These are phyloP conservation scores for Oryza nivara DNA, from an alignment of 176 grass and related monocot genomes.

Conservation along the genomic window DNA sequence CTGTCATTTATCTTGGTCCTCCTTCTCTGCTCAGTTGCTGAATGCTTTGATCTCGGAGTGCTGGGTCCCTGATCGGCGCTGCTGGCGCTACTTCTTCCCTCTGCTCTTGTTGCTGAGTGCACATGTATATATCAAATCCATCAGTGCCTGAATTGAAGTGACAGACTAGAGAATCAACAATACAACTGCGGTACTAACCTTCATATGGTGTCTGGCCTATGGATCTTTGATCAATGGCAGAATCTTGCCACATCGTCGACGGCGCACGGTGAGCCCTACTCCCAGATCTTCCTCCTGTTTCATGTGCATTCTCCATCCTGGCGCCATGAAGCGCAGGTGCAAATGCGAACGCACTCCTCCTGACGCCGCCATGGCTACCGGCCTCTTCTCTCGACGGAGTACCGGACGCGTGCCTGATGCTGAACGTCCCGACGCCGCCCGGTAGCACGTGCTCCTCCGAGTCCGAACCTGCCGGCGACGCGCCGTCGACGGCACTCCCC, in stretches of 20 bases:
- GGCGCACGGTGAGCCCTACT: slow-evolving; percentile 32
- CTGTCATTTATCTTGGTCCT: slow-evolving; percentile 99
- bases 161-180: neutral
- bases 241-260: slow-evolving; percentile 57
- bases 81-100: slow-evolving; percentile 73
- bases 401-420: slow-evolving; percentile 62
- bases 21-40: slow-evolving; percentile 83
- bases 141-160: neutral
- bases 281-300: slow-evolving; percentile 21
- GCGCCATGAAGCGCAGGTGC: slow-evolving; percentile 21
- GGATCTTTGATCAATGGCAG: slow-evolving; percentile 47
- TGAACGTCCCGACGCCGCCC: slow-evolving; percentile 79
- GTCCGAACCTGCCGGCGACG: slow-evolving; percentile 16
- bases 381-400: neutral
- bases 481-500: neutral
- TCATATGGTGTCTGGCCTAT: slow-evolving; percentile 32
- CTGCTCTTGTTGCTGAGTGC: slow-evolving; percentile 54
- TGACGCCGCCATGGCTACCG: slow-evolving; percentile 3
- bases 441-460: slow-evolving; percentile 59
- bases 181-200: neutral
- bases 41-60: slow-evolving; percentile 93
- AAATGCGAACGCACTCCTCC: neutral
- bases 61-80: slow-evolving; percentile 74
- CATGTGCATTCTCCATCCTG: slow-evolving; percentile 7
- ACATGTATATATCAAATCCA: neutral